phyloP scores from a whole-genome alignment of 192 early-diverging fungal genomes.

The Coemansia sp. region DNA sequence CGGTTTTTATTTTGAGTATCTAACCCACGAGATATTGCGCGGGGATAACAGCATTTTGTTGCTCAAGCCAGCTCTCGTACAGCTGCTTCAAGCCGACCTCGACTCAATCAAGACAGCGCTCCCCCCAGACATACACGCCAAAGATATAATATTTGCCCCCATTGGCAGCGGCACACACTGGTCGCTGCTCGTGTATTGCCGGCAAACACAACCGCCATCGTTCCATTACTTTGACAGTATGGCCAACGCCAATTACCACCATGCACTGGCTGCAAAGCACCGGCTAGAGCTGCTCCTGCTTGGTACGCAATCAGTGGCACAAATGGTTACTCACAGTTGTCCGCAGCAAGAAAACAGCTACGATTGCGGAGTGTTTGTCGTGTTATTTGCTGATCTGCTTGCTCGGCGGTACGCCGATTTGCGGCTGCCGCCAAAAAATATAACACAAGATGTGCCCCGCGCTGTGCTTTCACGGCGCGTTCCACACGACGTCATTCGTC shows the following conservation, averaged over 20 bases:
- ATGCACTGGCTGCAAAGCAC: conserved; percentile 18
- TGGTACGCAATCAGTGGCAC: background rate
- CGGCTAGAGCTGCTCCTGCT: background rate
- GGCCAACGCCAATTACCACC: conserved; percentile 39
- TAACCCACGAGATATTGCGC: conserved; percentile 32
- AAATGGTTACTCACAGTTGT: conserved; percentile 43
- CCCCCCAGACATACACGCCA: conserved; percentile 14
- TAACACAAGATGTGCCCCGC: background rate
- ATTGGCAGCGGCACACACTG: conserved; percentile 35
- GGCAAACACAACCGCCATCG: background rate
- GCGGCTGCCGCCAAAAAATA: conserved; percentile 3
- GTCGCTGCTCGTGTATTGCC: conserved; percentile 37
- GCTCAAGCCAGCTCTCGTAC: conserved; percentile 34
- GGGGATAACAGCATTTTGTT: conserved; percentile 28
- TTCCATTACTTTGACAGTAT: conserved; percentile 54
- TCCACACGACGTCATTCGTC: background rate
- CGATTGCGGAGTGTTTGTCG: conserved; percentile 49
- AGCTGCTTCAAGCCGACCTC: conserved; percentile 21
- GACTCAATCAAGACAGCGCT: conserved; percentile 12
- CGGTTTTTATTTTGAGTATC: conserved; percentile 52
- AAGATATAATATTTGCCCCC: conserved; percentile 29
- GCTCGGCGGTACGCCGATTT: conserved; percentile 41
- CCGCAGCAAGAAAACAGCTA: conserved; percentile 50
- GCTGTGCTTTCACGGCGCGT: background rate
- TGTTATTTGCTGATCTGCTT: conserved; percentile 45